Evolutionary conservation across 2,329 filamentous ascomycete genomes (phyloP).

Genomic region (Alternaria sp.): DNA sequence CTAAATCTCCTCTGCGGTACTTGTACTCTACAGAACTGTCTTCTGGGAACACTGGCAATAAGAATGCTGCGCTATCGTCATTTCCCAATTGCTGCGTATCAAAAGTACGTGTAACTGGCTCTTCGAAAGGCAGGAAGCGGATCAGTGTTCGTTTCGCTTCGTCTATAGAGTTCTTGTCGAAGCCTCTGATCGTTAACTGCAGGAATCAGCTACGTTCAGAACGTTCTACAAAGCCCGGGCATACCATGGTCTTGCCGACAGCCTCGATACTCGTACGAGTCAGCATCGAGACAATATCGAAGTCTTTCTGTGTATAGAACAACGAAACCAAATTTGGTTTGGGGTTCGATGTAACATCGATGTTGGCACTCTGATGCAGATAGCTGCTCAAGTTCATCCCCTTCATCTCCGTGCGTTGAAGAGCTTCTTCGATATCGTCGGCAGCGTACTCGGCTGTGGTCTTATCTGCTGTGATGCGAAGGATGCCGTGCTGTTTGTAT

Average conservation of each 20-base stretch:
- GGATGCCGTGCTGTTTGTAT: conserved; percentile 30
- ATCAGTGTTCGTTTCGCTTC: conserved; percentile 43
- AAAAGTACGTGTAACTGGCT: conserved; percentile 19
- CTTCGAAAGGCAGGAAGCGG: conserved; percentile 36
- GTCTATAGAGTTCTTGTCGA: conserved; percentile 29
- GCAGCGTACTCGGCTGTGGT: conserved; percentile 47
- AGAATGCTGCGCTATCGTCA: conserved; percentile 19
- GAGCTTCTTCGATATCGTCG: conserved; percentile 41
- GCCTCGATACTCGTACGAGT: conserved; percentile 36
- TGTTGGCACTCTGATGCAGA: conserved; percentile 22
- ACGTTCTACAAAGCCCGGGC: not conserved
- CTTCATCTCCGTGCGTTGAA: conserved; percentile 26
- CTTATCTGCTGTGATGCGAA: conserved; percentile 51
- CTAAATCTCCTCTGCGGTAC: conserved; percentile 29
- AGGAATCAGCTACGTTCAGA: conserved; percentile 6
- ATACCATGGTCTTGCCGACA: conserved; percentile 26
- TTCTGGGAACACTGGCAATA: conserved; percentile 30
- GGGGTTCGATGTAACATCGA: conserved; percentile 4
- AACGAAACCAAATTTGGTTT: conserved; percentile 17
- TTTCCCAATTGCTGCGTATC: conserved; percentile 29
- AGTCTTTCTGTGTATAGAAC: conserved; percentile 21
- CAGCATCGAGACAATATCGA: conserved; percentile 31
- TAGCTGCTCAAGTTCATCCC: conserved; percentile 36
- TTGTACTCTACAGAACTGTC: conserved; percentile 31
- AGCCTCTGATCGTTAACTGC: conserved; percentile 41